These are phyloP conservation scores for Phytophthora tentaculata DNA, from an alignment of 352 stramenopile genomes.

Conservation along the genomic window DNA sequence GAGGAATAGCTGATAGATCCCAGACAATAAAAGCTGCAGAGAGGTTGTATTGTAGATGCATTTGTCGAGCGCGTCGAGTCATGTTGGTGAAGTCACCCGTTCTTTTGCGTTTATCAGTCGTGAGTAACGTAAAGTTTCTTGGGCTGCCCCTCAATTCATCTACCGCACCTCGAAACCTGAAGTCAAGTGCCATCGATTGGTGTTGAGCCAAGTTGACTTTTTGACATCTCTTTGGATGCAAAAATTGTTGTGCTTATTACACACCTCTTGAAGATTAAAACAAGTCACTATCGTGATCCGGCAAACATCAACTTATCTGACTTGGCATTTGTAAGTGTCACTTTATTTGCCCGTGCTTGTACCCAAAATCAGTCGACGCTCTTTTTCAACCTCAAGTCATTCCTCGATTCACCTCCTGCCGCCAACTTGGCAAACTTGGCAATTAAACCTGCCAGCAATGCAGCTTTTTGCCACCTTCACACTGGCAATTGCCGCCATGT, in stretches of 20 bases:
- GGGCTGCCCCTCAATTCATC: no score
- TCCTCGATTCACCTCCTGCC: conserved; percentile 31
- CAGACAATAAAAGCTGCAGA: no score
- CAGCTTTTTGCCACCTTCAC: conserved; percentile 17
- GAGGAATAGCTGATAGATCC: not conserved
- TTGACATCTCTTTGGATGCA: no score
- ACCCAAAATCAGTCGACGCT: conserved; percentile 11
- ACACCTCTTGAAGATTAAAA: not conserved
- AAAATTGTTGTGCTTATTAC: not conserved
- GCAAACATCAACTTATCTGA: conserved; percentile 15
- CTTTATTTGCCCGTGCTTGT: conserved; percentile 13
- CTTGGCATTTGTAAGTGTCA: conserved; percentile 18
- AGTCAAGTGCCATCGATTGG: no score
- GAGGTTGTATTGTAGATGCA: no score
- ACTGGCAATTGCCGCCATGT: conserved; percentile 15
- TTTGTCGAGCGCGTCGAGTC: not conserved
- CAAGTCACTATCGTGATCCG: not conserved
- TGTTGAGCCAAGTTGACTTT: no score
- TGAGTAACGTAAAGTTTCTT: no score
- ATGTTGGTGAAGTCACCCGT: not conserved
- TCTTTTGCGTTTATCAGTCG: no score
- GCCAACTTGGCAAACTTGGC: no score
- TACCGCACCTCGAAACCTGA: no score
- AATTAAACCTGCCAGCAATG: conserved; percentile 18
- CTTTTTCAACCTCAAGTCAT: conserved; percentile 21